These are phyloP conservation scores for Aethionema arabicum DNA, from an alignment of 345 rosid genomes.

Conservation along the genomic window DNA sequence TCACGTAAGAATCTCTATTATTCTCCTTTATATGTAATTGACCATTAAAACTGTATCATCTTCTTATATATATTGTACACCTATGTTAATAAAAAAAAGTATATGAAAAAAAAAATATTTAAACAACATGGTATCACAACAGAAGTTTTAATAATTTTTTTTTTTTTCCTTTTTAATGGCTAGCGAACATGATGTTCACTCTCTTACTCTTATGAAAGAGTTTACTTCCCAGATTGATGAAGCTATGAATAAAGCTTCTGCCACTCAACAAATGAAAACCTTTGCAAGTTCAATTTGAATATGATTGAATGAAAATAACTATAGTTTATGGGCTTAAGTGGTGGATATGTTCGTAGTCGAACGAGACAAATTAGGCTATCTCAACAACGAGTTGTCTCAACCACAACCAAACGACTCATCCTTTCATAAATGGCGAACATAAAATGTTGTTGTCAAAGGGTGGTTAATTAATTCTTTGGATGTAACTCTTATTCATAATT, in stretches of 20 bases:
- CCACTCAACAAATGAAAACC: background rate
- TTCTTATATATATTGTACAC: too few relatives aligned
- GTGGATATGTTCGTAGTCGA: background rate
- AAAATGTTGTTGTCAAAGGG: background rate
- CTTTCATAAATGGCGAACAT: background rate
- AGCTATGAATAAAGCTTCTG: background rate
- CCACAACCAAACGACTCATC: background rate
- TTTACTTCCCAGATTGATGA: too few relatives aligned
- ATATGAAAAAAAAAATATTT: too few relatives aligned
- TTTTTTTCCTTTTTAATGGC: too few relatives aligned
- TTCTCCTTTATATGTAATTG: too few relatives aligned
- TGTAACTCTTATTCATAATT: background rate
- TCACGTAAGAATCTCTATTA: too few relatives aligned
- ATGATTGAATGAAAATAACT: background rate
- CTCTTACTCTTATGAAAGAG: too few relatives aligned
- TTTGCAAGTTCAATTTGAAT: background rate
- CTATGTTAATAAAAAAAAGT: too few relatives aligned
- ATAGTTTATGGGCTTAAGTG: background rate
- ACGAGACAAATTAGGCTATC: background rate
- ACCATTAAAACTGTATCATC: too few relatives aligned
- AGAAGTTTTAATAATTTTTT: too few relatives aligned
- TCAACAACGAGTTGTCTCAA: background rate
- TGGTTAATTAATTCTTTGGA: background rate
- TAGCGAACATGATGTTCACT: too few relatives aligned
- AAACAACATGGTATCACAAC: too few relatives aligned